Base-by-base conservation (phyloP, 2,329 filamentous ascomycete species). In the Penicillium sp. region DNA sequence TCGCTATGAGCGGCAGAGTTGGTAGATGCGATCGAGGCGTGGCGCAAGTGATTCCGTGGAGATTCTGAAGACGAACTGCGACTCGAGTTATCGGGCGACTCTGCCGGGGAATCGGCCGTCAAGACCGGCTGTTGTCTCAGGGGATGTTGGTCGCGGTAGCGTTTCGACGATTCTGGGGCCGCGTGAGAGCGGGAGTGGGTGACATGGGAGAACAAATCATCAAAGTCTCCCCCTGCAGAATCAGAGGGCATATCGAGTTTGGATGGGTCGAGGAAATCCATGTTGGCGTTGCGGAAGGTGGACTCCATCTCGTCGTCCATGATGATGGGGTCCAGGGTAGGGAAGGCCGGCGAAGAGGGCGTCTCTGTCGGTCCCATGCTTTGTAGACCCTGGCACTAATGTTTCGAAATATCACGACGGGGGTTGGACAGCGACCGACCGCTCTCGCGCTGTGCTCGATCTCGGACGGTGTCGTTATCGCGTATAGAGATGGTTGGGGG, bases 61-160 rank as follows among this genome's bases (percentile, higher is more conserved):
- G 78, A 81, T 59, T 78, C 78, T 4, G 78, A 75, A 3, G 76
- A 79, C 5, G 79, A 81, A 54, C 75, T 78, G 53, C 71, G 75
- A 60, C 77, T 81, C 5, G 78, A 80, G 43, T 75, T 74, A 58
- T 77, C 79, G 2, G 75, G 74, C 5, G 80, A 82, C 55, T 79
- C 79, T n/a, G 76, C 77, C n/a, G 77, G 75, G 4, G 77, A 78
- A 57, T 79, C 72, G 19, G 77, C 70, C 28, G 74, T 59, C 61
- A 75, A 65, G 16, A 73, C 64, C 56, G 75, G 67, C 19, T 71
- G 70, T 55, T 73, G 69, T 57, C 73, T 74, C 61, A 78, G 69
- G 52, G 69, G 61, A 59, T 76, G 71, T 53, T 73, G 68, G 8
- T 73, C 71, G 55, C 70, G 70, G 46, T 73, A 72, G n/a, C 68